phyloP scores from a whole-genome alignment of 116 monocot genomes.

The Papilionanthe hybrid region DNA sequence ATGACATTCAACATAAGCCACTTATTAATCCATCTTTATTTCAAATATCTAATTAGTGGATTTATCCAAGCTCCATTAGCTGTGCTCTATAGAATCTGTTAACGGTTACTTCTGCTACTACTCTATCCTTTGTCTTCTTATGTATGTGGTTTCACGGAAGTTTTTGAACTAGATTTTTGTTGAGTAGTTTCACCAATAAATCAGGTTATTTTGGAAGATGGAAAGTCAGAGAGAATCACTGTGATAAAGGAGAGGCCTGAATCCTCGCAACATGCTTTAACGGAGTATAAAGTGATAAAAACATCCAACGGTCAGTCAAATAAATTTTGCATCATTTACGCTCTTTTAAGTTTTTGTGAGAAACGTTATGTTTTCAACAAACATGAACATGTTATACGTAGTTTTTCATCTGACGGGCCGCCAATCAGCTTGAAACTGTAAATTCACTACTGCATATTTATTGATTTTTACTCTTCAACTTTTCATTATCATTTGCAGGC shows the following conservation, averaged over 20 bases:
- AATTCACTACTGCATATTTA: neutral
- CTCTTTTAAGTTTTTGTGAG: neutral
- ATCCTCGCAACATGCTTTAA: constrained; percentile 70
- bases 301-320: constrained; percentile 59
- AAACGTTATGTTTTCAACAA: neutral
- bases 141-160: neutral
- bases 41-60: no score
- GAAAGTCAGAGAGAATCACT: constrained; percentile 59
- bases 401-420: neutral
- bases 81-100: no score
- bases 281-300: constrained; percentile 85
- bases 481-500: constrained; percentile 36
- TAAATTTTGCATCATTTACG: neutral
- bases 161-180: neutral
- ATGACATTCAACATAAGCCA: no score
- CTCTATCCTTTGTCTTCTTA: neutral
- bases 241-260: constrained; percentile 26
- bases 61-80: no score
- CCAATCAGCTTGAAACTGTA: neutral
- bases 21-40: no score
- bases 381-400: neutral
- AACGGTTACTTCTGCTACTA: neutral
- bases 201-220: constrained; percentile 65
- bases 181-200: neutral
- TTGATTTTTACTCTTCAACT: neutral